These are phyloP conservation scores for Lindgomyces ingoldianus DNA, from an alignment of 495 filamentous ascomycete species.

Conservation along the genomic window DNA sequence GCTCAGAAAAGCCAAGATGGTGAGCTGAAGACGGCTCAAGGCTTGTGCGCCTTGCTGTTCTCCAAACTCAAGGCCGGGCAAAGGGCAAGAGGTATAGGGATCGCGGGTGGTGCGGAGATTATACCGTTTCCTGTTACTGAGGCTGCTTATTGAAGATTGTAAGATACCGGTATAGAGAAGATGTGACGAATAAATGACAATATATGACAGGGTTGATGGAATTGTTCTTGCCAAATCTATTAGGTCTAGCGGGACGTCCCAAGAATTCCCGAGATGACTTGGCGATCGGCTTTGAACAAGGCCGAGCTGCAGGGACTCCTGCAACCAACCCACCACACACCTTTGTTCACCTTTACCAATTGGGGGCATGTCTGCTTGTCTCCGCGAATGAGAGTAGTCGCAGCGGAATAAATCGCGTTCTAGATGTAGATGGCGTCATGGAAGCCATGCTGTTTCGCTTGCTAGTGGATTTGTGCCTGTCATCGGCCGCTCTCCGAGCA, in stretches of 20 bases:
- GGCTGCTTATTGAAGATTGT: too few relatives aligned
- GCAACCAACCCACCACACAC: neutral
- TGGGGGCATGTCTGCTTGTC: neutral
- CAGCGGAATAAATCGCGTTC: neutral
- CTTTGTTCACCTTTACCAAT: constrained; percentile 14
- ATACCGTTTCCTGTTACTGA: too few relatives aligned
- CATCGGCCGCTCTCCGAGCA: constrained; percentile 4
- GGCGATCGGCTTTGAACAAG: neutral
- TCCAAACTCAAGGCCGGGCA: too few relatives aligned
- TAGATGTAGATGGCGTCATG: constrained; percentile 28
- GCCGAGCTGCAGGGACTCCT: neutral
- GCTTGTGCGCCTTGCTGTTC: neutral
- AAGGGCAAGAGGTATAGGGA: too few relatives aligned
- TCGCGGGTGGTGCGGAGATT: too few relatives aligned
- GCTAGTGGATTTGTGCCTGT: constrained; percentile 18
- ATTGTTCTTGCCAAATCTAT: too few relatives aligned
- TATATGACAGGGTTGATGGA: too few relatives aligned
- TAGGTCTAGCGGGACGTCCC: too few relatives aligned
- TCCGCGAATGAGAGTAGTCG: neutral
- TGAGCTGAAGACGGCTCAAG: neutral
- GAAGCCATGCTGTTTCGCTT: neutral
- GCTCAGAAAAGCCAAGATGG: neutral
- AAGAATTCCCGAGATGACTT: too few relatives aligned
- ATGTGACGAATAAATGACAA: too few relatives aligned
- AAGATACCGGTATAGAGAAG: too few relatives aligned